A percentile compares a stretch with the other conserved stretches of the same genome.
These are phyloP conservation scores for Mucor mucedo DNA, from an alignment of 371 early-diverging fungal species.

Conservation along the genomic window DNA sequence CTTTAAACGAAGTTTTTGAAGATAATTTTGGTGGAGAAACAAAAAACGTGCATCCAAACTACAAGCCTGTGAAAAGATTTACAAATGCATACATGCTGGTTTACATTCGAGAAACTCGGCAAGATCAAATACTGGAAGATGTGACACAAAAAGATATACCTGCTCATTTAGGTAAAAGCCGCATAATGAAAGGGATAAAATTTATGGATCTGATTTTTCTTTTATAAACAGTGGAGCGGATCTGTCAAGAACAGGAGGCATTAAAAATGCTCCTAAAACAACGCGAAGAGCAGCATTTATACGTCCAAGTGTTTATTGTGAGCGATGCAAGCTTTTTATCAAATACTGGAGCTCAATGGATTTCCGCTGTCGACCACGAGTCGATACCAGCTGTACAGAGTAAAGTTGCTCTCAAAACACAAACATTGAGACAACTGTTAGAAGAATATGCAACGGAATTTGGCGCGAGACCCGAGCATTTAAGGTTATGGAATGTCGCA, in stretches of 20 bases:
- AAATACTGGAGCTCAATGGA: slow-evolving; percentile 79
- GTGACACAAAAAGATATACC: slow-evolving; percentile 76
- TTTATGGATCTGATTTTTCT: neutral
- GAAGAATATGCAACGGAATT: neutral
- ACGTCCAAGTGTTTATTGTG: slow-evolving; percentile 49
- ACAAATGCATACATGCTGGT: slow-evolving; percentile 98
- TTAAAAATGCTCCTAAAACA: slow-evolving; percentile 55
- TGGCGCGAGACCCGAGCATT: slow-evolving; percentile 17
- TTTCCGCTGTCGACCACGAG: slow-evolving; percentile 11
- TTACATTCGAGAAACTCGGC: slow-evolving; percentile 79
- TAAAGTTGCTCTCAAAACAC: neutral
- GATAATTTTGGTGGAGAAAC: slow-evolving; percentile 91
- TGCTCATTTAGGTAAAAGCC: slow-evolving; percentile 64
- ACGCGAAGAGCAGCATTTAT: slow-evolving; percentile 64
- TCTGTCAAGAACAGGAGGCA: slow-evolving; percentile 54
- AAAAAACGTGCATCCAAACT: slow-evolving; percentile 11
- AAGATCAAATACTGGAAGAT: slow-evolving; percentile 71
- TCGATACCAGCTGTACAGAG: neutral
- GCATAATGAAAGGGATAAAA: slow-evolving; percentile 10
- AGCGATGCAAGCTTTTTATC: slow-evolving; percentile 48
- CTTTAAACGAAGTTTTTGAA: slow-evolving; percentile 87
- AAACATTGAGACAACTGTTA: neutral
- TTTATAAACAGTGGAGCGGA: slow-evolving; percentile 21
- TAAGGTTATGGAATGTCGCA: slow-evolving; percentile 83
- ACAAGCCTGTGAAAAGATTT: slow-evolving; percentile 60